Evolutionary conservation across 805 yeast genomes (phyloP).

Genomic region (Wickerhamiella bombiphila): DNA sequence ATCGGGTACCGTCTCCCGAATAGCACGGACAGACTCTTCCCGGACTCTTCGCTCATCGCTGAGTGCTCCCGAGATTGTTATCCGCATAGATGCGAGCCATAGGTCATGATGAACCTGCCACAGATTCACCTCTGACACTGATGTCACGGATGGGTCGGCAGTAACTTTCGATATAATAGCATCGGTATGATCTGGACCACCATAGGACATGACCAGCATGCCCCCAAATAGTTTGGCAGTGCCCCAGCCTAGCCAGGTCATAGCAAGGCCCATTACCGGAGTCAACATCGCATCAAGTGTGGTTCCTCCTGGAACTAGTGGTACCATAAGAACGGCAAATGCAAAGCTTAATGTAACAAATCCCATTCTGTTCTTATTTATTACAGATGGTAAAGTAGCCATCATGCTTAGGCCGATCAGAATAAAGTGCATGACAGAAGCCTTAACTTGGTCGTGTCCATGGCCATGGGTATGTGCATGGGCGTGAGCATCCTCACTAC

Average conservation of each 20-base stretch:
- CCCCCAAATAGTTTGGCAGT: slow-evolving; percentile 28
- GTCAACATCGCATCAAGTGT: slow-evolving; percentile 25
- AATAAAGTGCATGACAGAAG: not conserved
- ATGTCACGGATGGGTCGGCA: slow-evolving; percentile 19
- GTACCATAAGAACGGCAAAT: slow-evolving; percentile 20
- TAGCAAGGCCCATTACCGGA: slow-evolving; percentile 26
- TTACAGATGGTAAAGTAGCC: slow-evolving; percentile 3
- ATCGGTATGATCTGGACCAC: slow-evolving; percentile 24
- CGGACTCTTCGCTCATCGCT: slow-evolving; percentile 24
- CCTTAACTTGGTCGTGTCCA: slow-evolving; percentile 1
- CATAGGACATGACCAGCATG: slow-evolving; percentile 31
- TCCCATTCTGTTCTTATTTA: slow-evolving; percentile 15
- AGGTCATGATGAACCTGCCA: slow-evolving; percentile 33
- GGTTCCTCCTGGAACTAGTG: slow-evolving; percentile 18
- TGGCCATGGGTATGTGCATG: slow-evolving; percentile 22
- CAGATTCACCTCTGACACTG: slow-evolving; percentile 23
- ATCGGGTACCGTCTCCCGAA: slow-evolving; percentile 14
- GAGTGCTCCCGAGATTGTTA: slow-evolving; percentile 23
- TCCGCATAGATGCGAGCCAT: slow-evolving; percentile 27
- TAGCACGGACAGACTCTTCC: slow-evolving; percentile 18
- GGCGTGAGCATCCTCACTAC: slow-evolving; percentile 22
- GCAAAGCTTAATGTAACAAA: slow-evolving; percentile 22
- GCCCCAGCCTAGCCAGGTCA: slow-evolving; percentile 29
- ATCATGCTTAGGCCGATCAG: not conserved
- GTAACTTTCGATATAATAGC: slow-evolving; percentile 18